Percentiles rank a stretch among this genome's conserved stretches.
phyloP scores from a whole-genome alignment of 306 rosid species.

The Corylus avellana region DNA sequence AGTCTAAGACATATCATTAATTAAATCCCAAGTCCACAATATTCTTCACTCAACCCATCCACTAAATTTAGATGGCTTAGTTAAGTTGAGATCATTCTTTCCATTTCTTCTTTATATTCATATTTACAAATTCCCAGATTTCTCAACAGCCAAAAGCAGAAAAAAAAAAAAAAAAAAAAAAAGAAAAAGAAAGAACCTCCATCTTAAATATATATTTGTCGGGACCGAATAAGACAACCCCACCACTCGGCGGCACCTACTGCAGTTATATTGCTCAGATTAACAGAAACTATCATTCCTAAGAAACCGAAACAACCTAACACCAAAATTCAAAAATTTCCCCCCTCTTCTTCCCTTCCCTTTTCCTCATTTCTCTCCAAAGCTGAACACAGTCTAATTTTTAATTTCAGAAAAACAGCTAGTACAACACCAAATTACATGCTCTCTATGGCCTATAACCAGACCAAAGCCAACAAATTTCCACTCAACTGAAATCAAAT shows the following conservation, averaged over 20 bases:
- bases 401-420: background rate
- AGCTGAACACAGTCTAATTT: background rate
- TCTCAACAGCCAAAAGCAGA: background rate
- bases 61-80: slow-evolving; percentile 1
- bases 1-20: background rate
- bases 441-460: background rate
- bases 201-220: background rate
- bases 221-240: background rate
- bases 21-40: background rate
- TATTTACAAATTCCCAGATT: background rate
- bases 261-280: background rate
- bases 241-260: background rate
- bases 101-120: background rate
- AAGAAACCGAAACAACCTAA: background rate
- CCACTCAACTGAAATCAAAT: background rate
- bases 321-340: background rate
- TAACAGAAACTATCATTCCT: background rate
- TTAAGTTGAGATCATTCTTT: background rate
- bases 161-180: background rate
- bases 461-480: background rate
- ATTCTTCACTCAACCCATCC: slow-evolving; percentile 2
- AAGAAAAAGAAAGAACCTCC: background rate
- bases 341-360: background rate
- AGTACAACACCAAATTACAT: background rate
- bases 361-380: background rate